A percentile compares a stretch with the other conserved stretches of the same genome.
Conservation (phyloP, 768 basidiomycete species). For the Boletus tomentosulus region DNA sequence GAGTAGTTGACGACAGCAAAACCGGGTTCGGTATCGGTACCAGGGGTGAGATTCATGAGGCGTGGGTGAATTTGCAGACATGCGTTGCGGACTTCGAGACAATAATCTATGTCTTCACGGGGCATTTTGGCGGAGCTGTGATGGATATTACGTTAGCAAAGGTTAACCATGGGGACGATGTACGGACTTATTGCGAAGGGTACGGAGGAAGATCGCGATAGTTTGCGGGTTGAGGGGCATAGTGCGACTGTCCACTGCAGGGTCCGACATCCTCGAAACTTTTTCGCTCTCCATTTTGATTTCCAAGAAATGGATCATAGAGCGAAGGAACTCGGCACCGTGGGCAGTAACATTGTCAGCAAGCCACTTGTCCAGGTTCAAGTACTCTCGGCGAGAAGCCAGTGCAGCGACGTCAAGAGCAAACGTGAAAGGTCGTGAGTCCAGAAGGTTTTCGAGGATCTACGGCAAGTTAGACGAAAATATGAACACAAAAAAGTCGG, state of each 20-base stretch:
- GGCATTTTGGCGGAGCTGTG: constrained; percentile 70
- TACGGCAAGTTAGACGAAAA: constrained; percentile 27
- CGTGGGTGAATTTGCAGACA: constrained; percentile 95
- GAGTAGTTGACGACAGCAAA: constrained; percentile 86
- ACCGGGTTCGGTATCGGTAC: constrained; percentile 85
- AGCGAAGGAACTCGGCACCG: constrained; percentile 81
- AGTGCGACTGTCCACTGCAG: constrained; percentile 71
- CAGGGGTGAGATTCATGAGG: constrained; percentile 89
- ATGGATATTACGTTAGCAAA: constrained; percentile 1
- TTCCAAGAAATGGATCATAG: constrained; percentile 85
- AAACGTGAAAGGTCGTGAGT: constrained; percentile 84
- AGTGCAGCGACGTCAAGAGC: constrained; percentile 92
- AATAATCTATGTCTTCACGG: constrained; percentile 76
- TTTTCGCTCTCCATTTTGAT: constrained; percentile 93
- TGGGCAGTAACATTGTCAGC: constrained; percentile 80
- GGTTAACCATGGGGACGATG: not conserved
- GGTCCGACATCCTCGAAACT: constrained; percentile 67
- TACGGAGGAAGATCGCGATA: constrained; percentile 88
- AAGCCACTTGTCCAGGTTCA: constrained; percentile 97
- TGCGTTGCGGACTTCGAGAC: constrained; percentile 86
- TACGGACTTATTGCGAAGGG: constrained; percentile 77
- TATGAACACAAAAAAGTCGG: not conserved
- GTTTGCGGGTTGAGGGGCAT: constrained; percentile 86
- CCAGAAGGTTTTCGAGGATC: constrained; percentile 91
- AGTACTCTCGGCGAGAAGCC: constrained; percentile 87